phyloP scores from a whole-genome alignment of 345 rosid genomes.

The Pseudoturritis turrita region DNA sequence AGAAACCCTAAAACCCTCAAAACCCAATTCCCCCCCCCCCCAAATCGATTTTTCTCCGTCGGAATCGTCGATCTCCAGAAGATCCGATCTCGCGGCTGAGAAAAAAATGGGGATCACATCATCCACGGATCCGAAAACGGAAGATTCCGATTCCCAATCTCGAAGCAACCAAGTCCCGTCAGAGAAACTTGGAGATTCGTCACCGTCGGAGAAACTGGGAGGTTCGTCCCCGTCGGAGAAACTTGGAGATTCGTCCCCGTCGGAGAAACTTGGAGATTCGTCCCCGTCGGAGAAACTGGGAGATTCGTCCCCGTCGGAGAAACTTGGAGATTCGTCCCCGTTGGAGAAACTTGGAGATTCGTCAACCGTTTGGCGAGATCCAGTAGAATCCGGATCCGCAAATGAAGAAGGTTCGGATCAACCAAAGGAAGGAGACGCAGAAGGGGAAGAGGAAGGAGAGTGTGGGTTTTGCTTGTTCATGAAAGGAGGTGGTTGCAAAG shows the following conservation, averaged over 20 bases:
- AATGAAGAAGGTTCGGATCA: slow-evolving; percentile 20
- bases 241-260: not conserved
- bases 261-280: slow-evolving; percentile 19
- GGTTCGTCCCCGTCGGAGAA: not conserved
- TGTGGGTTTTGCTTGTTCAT: slow-evolving; percentile 88
- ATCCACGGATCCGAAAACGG: slow-evolving; percentile 25
- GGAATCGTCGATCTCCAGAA: not conserved
- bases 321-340: not conserved
- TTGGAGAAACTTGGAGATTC: slow-evolving; percentile 20
- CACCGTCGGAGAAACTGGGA: not conserved
- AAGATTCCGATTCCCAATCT: slow-evolving; percentile 16
- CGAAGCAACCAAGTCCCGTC: slow-evolving; percentile 6
- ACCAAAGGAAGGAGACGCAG: slow-evolving; percentile 29
- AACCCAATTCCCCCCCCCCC: not conserved
- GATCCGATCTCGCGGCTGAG: slow-evolving; percentile 2
- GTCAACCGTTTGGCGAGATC: slow-evolving; percentile 13
- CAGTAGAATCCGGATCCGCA: slow-evolving; percentile 2
- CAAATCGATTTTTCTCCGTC: not conserved
- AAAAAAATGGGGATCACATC: slow-evolving; percentile 12
- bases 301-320: not conserved
- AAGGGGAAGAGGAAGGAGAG: slow-evolving; percentile 62
- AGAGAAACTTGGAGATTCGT: not conserved
- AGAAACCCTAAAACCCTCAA: not conserved
- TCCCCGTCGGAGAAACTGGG: slow-evolving; percentile 6
- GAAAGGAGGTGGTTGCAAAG: slow-evolving; percentile 93